These are phyloP conservation scores for Pouteria campechiana DNA, from an alignment of 179 eudicot species.

Conservation along the genomic window DNA sequence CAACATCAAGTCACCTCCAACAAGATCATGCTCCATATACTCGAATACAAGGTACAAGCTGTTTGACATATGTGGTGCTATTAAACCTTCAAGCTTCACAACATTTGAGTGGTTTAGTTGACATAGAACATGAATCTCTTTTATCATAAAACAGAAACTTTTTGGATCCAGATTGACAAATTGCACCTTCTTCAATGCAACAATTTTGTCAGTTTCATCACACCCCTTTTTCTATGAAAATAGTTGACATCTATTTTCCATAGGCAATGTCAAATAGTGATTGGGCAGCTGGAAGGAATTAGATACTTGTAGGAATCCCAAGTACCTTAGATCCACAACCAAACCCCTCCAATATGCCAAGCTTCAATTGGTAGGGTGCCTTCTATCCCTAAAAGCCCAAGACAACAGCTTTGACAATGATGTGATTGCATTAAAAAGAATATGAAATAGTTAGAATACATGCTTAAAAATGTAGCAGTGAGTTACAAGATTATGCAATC, in stretches of 20 bases:
- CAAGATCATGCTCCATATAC: constrained; percentile 57
- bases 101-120: constrained; percentile 46
- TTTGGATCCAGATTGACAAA: constrained; percentile 56
- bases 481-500: constrained; percentile 48
- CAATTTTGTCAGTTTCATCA: constrained; percentile 34
- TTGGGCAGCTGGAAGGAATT: background rate
- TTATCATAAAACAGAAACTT: constrained; percentile 54
- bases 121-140: constrained; percentile 41
- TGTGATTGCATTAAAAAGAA: background rate
- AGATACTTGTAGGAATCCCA: constrained; percentile 91
- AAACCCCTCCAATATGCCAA: constrained; percentile 83
- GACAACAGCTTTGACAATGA: background rate
- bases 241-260: too few relatives aligned
- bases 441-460: background rate
- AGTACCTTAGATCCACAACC: constrained; percentile 97
- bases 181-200: constrained; percentile 48
- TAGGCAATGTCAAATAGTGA: too few relatives aligned
- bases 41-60: constrained; percentile 52
- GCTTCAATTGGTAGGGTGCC: constrained; percentile 76
- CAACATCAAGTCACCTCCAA: too few relatives aligned
- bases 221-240: too few relatives aligned
- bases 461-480: background rate
- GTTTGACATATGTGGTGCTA: constrained; percentile 36
- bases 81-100: constrained; percentile 46
- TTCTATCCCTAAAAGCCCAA: constrained; percentile 52